Conservation (phyloP, 352 stramenopile genomes). For the Phytophthora aleatoria region DNA sequence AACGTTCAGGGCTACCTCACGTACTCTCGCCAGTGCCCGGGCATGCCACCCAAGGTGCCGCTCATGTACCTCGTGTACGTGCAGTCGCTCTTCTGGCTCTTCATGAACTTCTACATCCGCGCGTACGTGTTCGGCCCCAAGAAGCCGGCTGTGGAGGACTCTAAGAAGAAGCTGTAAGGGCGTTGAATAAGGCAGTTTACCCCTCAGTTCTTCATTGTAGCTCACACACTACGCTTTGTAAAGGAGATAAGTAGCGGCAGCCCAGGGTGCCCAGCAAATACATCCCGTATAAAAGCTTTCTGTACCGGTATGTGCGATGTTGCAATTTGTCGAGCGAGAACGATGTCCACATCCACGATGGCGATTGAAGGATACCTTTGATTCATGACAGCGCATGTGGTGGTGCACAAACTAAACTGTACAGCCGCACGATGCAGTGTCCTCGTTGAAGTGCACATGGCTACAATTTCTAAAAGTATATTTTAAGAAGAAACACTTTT, state of each 20-base stretch:
- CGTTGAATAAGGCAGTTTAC: conserved; percentile 15
- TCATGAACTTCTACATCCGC: conserved; percentile 95
- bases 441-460: no score
- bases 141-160: conserved; percentile 31
- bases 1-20: conserved; percentile 65
- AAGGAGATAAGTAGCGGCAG: conserved; percentile 17
- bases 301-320: no score
- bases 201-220: conserved; percentile 19
- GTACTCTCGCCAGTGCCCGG: conserved; percentile 86
- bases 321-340: no score
- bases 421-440: no score
- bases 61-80: conserved; percentile 94
- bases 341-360: no score
- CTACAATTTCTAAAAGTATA: no score
- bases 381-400: no score
- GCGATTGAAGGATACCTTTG: no score
- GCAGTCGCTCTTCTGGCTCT: conserved; percentile 95
- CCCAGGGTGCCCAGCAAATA: conserved; percentile 12
- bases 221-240: conserved; percentile 17
- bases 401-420: no score
- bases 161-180: conserved; percentile 49
- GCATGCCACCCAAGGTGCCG: conserved; percentile 68
- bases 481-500: no score
- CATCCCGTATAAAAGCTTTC: conserved; percentile 21
- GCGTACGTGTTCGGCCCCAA: conserved; percentile 82